Conservation (phyloP, 2,329 filamentous ascomycete species). For the Gnomoniopsis smithogilvyi region DNA sequence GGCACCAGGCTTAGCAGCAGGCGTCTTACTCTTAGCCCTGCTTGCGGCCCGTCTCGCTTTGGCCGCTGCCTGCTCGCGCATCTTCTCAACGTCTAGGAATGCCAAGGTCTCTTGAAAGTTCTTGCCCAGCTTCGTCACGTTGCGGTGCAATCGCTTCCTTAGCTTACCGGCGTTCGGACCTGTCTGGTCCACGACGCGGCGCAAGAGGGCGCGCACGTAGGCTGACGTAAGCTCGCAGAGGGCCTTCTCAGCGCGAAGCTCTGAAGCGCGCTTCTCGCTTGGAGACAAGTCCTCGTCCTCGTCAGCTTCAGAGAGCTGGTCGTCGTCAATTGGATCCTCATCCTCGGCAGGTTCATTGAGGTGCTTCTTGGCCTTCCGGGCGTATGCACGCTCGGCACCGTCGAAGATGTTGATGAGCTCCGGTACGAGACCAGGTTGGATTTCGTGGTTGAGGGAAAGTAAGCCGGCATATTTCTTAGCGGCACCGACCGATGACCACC, state of each 20-base stretch:
- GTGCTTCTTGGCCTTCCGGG: constrained; percentile 63
- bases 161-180: constrained; percentile 61
- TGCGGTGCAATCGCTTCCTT: constrained; percentile 69
- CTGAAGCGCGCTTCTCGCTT: constrained; percentile 58
- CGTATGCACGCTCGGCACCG: constrained; percentile 71
- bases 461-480: constrained; percentile 49
- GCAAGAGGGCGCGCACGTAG: constrained; percentile 76
- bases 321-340: constrained; percentile 67
- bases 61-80: constrained; percentile 39
- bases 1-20: constrained; percentile 21
- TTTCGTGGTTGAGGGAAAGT: constrained; percentile 63
- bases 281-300: constrained; percentile 51
- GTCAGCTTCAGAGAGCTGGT: constrained; percentile 58
- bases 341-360: constrained; percentile 66
- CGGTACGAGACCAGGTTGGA: constrained; percentile 60
- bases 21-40: constrained; percentile 36
- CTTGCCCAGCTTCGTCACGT: constrained; percentile 73
- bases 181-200: constrained; percentile 66
- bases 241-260: constrained; percentile 76
- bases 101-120: constrained; percentile 84
- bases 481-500: constrained; percentile 35
- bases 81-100: constrained; percentile 70
- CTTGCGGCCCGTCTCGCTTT: constrained; percentile 34
- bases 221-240: constrained; percentile 85
- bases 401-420: constrained; percentile 76